phyloP scores from a whole-genome alignment of 2,329 filamentous ascomycete species.

The Onygena corvina region DNA sequence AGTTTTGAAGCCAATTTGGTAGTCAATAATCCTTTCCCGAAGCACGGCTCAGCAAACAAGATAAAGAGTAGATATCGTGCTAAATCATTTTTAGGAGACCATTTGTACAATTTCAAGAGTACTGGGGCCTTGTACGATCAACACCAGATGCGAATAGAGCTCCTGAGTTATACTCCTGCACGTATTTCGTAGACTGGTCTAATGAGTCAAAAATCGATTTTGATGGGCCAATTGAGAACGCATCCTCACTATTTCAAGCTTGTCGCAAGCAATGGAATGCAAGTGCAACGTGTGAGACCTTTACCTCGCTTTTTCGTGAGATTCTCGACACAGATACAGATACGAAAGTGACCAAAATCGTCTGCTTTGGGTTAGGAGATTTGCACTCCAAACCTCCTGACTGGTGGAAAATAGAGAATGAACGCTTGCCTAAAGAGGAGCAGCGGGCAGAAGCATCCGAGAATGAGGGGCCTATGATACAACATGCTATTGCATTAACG shows the following conservation, averaged over 20 bases:
- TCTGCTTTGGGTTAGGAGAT: constrained; percentile 22
- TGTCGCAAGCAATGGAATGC: constrained; percentile 15
- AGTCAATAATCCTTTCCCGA: neutral
- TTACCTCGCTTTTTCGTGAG: constrained; percentile 16
- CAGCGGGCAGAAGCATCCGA: constrained; percentile 13
- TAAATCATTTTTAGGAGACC: constrained; percentile 14
- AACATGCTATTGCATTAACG: constrained; percentile 20
- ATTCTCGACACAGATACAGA: constrained; percentile 12
- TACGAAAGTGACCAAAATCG: constrained; percentile 19
- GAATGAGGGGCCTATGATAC: constrained; percentile 13
- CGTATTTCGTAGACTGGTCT: constrained; percentile 21
- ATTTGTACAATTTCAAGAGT: constrained; percentile 20
- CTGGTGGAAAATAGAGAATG: constrained; percentile 17
- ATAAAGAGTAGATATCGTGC: neutral
- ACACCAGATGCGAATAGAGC: constrained; percentile 14
- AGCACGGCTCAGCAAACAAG: too few relatives aligned
- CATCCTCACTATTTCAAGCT: constrained; percentile 14
- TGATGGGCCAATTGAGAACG: constrained; percentile 12
- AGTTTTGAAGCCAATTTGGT: too few relatives aligned
- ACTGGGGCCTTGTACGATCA: constrained; percentile 15
- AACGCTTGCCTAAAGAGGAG: constrained; percentile 12
- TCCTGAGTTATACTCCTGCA: constrained; percentile 20
- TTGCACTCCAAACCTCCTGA: constrained; percentile 16
- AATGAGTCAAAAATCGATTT: constrained; percentile 17
- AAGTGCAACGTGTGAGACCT: constrained; percentile 17